These are phyloP conservation scores for Pichia sp. DNA, from an alignment of 1,139 yeast species.

Conservation along the genomic window DNA sequence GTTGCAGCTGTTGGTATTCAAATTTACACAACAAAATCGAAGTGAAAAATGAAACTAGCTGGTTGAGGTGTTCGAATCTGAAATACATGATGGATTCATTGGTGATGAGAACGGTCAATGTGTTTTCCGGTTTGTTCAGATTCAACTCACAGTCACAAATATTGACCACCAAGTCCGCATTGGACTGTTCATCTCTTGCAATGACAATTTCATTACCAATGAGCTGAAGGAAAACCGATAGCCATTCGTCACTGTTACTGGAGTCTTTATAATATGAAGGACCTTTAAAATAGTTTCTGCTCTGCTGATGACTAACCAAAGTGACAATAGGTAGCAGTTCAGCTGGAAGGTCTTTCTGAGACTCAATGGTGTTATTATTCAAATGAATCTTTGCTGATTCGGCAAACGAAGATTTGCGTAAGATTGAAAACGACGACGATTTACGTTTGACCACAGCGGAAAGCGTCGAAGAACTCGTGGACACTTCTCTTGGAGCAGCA, in stretches of 20 bases:
- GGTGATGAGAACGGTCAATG: conserved; percentile 32
- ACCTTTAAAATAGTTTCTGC: conserved; percentile 42
- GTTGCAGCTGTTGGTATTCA: conserved; percentile 44
- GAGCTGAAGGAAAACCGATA: conserved; percentile 26
- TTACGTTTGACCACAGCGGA: too few relatives aligned
- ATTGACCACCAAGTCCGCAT: conserved; percentile 39
- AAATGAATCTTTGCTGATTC: not conserved
- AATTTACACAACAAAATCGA: conserved; percentile 40
- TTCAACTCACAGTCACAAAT: conserved; percentile 37
- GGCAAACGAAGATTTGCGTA: conserved; percentile 7
- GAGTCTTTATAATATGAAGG: conserved; percentile 12
- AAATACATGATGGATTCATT: conserved; percentile 29
- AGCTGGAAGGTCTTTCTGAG: conserved; percentile 26
- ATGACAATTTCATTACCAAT: conserved; percentile 39
- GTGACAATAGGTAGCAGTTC: conserved; percentile 49
- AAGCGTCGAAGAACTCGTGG: too few relatives aligned
- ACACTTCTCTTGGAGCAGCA: too few relatives aligned
- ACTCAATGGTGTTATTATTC: too few relatives aligned
- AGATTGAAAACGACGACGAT: conserved; percentile 1
- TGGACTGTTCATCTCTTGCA: conserved; percentile 6
- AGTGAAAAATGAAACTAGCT: conserved; percentile 37
- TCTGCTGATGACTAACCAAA: conserved; percentile 42
- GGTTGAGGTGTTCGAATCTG: conserved; percentile 28
- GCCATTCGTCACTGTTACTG: conserved; percentile 11
- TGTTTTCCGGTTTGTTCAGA: conserved; percentile 4